A percentile compares a stretch with the other conserved stretches of the same genome.
phyloP scores from a whole-genome alignment of 805 yeast genomes.

The Yarrowia sp. region DNA sequence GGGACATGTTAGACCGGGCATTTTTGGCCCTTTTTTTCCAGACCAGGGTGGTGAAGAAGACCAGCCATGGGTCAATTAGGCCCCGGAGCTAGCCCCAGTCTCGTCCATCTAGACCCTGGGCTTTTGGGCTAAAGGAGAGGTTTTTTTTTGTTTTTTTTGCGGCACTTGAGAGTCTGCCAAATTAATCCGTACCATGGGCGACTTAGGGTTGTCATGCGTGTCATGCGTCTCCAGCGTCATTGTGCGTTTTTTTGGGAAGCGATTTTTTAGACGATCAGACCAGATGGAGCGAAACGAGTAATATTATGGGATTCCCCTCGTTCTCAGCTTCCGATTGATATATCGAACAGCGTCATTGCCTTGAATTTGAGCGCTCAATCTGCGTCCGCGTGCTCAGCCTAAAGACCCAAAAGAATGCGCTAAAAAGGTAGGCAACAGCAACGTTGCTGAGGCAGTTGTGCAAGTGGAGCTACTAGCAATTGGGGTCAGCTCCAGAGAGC shows the following conservation, averaged over 20 bases:
- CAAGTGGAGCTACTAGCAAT: not conserved
- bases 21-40: too few relatives aligned
- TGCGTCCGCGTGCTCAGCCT: not conserved
- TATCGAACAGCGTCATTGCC: not conserved
- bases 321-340: not conserved
- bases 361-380: not conserved
- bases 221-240: not conserved
- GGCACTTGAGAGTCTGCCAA: not conserved
- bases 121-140: not conserved
- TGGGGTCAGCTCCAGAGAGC: too few relatives aligned
- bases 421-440: conserved; percentile 12
- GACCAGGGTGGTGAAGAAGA: too few relatives aligned
- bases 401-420: not conserved
- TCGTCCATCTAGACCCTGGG: too few relatives aligned
- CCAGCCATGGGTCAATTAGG: too few relatives aligned
- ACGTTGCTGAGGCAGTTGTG: conserved; percentile 2
- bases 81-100: too few relatives aligned
- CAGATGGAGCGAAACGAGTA: not conserved
- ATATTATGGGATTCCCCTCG: not conserved
- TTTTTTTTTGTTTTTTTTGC: not conserved
- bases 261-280: not conserved
- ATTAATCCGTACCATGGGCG: conserved; percentile 4
- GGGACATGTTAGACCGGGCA: too few relatives aligned
- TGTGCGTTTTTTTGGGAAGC: not conserved
- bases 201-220: not conserved